phyloP scores from a whole-genome alignment of 1,139 yeast species.

The Yamadazyma atmosphaerica region DNA sequence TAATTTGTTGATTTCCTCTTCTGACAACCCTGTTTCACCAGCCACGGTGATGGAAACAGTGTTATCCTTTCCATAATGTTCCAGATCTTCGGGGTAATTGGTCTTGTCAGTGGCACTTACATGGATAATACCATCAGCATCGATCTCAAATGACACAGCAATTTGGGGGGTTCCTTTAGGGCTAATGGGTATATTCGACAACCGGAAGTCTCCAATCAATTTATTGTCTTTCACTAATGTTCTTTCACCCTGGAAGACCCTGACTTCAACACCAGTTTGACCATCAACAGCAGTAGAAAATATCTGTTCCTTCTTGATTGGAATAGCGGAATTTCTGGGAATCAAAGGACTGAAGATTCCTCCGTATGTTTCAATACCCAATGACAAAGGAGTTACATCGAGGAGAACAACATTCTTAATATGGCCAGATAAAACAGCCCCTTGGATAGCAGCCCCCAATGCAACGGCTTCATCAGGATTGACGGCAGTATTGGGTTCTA shows the following conservation, averaged over 20 bases:
- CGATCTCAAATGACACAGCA: conserved; percentile 71
- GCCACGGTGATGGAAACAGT: conserved; percentile 65
- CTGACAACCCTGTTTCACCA: conserved; percentile 67
- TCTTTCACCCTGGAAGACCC: conserved; percentile 79
- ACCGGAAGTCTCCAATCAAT: conserved; percentile 67
- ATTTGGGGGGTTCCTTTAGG: conserved; percentile 82
- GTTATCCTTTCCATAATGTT: conserved; percentile 31
- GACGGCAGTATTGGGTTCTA: conserved; percentile 61
- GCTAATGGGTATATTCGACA: conserved; percentile 65
- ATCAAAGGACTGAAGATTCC: conserved; percentile 78
- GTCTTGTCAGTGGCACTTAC: conserved; percentile 71
- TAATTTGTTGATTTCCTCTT: conserved; percentile 58
- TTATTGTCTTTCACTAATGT: conserved; percentile 72
- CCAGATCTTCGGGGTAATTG: conserved; percentile 40
- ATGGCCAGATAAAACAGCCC: conserved; percentile 73
- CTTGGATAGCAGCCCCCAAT: conserved; percentile 82
- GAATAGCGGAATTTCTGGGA: conserved; percentile 74
- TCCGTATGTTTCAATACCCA: conserved; percentile 82
- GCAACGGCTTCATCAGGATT: conserved; percentile 89
- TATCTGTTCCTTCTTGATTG: conserved; percentile 67
- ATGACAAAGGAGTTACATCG: conserved; percentile 77
- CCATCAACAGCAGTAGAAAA: conserved; percentile 87
- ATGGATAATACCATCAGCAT: conserved; percentile 80
- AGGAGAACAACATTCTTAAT: conserved; percentile 67
- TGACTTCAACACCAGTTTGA: conserved; percentile 76